Conservation (phyloP, 108 stramenopile species). For the Nitzschia sp. region DNA sequence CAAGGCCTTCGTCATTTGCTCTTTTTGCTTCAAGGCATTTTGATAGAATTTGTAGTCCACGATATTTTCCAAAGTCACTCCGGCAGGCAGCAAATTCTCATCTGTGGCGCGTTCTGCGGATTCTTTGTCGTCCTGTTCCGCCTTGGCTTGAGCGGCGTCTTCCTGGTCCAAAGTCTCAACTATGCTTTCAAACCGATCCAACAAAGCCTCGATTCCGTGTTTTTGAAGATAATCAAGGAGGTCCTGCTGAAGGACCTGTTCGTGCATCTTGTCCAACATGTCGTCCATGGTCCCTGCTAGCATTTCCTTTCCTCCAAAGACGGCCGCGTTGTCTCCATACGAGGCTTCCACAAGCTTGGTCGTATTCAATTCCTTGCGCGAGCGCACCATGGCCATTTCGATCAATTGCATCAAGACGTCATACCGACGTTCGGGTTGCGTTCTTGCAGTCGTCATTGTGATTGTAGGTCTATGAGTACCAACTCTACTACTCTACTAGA, state of each 20-base stretch:
- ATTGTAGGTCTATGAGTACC: too few species aligned
- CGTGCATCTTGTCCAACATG: conserved; percentile 32
- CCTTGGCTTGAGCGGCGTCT: conserved; percentile 12
- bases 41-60: conserved; percentile 19
- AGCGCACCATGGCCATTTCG: conserved; percentile 7
- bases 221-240: background rate
- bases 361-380: conserved; percentile 24
- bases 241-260: conserved; percentile 15
- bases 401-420: background rate
- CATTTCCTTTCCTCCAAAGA: conserved; percentile 30
- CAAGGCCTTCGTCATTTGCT: conserved; percentile 12
- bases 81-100: conserved; percentile 25
- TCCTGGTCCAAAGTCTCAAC: conserved; percentile 13
- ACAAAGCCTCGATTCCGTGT: background rate
- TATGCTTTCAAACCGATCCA: conserved; percentile 21
- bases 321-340: conserved; percentile 24
- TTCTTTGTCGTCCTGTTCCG: conserved; percentile 27
- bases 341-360: conserved; percentile 10
- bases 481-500: too few species aligned
- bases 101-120: conserved; percentile 25
- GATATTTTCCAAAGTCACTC: conserved; percentile 26
- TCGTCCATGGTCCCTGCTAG: conserved; percentile 30
- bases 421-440: background rate
- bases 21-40: background rate
- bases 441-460: conserved; percentile 1